phyloP scores from a whole-genome alignment of 1,139 yeast species.

The Taphrina sp. region DNA sequence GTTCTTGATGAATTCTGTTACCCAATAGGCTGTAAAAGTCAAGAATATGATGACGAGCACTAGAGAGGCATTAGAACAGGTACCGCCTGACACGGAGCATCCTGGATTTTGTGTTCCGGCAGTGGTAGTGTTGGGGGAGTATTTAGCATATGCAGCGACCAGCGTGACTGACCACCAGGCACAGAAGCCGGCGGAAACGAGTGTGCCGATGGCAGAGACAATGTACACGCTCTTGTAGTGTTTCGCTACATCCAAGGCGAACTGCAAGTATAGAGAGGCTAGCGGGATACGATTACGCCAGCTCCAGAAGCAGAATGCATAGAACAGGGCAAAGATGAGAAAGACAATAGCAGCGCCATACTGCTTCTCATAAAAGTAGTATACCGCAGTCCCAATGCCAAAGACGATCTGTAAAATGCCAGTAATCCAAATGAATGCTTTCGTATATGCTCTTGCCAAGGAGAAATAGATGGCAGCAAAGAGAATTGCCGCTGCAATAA shows the following conservation, averaged over 20 bases:
- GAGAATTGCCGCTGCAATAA: conserved; percentile 60
- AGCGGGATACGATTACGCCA: conserved; percentile 67
- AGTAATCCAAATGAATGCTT: conserved; percentile 66
- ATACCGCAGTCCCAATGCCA: conserved; percentile 65
- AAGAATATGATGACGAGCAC: conserved; percentile 66
- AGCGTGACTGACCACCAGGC: conserved; percentile 64
- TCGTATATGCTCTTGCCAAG: conserved; percentile 59
- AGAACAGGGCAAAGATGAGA: conserved; percentile 52
- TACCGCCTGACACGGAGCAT: conserved; percentile 56
- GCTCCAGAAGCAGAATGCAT: conserved; percentile 73
- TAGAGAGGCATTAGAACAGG: conserved; percentile 64
- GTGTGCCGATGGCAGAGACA: conserved; percentile 63
- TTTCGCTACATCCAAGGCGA: conserved; percentile 73
- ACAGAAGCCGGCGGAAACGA: conserved; percentile 64
- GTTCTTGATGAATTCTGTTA: conserved; percentile 79
- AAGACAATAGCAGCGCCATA: conserved; percentile 81
- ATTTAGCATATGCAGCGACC: conserved; percentile 75
- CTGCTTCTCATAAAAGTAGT: conserved; percentile 46
- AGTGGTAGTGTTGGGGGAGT: conserved; percentile 52
- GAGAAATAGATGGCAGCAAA: conserved; percentile 58
- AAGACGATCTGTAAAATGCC: conserved; percentile 64
- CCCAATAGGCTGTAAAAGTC: conserved; percentile 81
- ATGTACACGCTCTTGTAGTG: conserved; percentile 66
- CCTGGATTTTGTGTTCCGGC: conserved; percentile 38
- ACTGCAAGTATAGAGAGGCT: conserved; percentile 70